Percentiles rank a stretch among this genome's conserved stretches.
phyloP scores from a whole-genome alignment of 2,329 filamentous ascomycete genomes.

The Diaporthe helianthi region DNA sequence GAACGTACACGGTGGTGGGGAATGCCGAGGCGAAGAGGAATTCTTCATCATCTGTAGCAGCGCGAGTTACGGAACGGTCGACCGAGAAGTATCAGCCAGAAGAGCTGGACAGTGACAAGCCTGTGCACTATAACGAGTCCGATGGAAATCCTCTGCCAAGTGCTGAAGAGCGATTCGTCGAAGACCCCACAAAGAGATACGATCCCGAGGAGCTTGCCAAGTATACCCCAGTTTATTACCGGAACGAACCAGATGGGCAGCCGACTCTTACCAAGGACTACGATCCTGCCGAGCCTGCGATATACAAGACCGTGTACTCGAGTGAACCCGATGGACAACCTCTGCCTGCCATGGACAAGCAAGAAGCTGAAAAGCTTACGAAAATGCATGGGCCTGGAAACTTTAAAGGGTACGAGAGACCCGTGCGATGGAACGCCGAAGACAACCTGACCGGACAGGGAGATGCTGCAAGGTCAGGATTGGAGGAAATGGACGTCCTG shows the following conservation, averaged over 20 bases:
- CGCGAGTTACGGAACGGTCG: neutral
- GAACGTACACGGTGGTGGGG: constrained; percentile 37
- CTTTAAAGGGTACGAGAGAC: neutral
- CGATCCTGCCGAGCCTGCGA: constrained; percentile 46
- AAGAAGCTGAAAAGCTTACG: neutral
- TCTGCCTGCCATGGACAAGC: neutral
- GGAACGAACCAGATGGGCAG: constrained; percentile 38
- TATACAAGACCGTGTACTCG: constrained; percentile 44
- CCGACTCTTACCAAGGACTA: constrained; percentile 40
- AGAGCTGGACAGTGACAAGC: neutral
- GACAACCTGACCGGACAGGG: constrained; percentile 40
- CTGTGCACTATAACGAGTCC: constrained; percentile 11
- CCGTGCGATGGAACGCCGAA: constrained; percentile 35
- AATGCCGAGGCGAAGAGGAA: constrained; percentile 38
- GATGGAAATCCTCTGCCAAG: constrained; percentile 2
- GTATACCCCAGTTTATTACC: constrained; percentile 44
- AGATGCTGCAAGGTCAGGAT: constrained; percentile 46
- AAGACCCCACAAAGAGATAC: constrained; percentile 40
- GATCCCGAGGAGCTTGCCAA: constrained; percentile 47
- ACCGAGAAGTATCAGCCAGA: neutral
- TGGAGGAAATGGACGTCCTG: constrained; percentile 49
- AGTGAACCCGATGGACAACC: constrained; percentile 38
- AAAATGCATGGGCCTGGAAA: neutral
- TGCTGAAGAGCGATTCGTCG: neutral
- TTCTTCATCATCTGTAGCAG: constrained; percentile 1